phyloP scores from a whole-genome alignment of 208 protist species.

The Leishmania martiniquensis region DNA sequence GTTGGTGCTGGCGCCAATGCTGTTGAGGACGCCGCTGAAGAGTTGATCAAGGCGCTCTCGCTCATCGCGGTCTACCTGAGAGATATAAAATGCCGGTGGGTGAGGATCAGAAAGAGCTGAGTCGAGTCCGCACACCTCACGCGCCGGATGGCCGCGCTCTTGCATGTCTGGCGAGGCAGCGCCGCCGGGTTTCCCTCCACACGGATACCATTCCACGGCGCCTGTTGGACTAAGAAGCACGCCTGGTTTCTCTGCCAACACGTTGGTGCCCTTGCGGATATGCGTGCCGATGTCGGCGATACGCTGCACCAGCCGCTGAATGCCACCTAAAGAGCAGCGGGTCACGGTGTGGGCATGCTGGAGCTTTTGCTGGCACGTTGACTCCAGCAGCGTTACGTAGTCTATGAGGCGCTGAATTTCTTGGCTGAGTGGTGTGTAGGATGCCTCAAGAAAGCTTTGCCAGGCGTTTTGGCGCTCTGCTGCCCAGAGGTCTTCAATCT shows the following conservation, averaged over 20 bases:
- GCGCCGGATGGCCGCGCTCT: slow-evolving; percentile 5
- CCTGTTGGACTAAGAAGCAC: neutral
- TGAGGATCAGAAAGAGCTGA: slow-evolving; percentile 20
- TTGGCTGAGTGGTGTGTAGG: slow-evolving; percentile 42
- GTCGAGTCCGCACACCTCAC: slow-evolving; percentile 28
- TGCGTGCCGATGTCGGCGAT: slow-evolving; percentile 30
- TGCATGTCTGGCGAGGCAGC: neutral
- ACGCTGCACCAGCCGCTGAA: slow-evolving; percentile 32
- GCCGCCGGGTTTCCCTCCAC: neutral
- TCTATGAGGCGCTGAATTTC: slow-evolving; percentile 39
- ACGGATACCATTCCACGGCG: neutral
- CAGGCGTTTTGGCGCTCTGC: slow-evolving; percentile 30
- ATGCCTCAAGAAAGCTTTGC: slow-evolving; percentile 32
- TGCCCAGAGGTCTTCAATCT: slow-evolving; percentile 27
- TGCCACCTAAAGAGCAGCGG: slow-evolving; percentile 30
- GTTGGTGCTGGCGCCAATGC: slow-evolving; percentile 10
- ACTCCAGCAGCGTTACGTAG: slow-evolving; percentile 13
- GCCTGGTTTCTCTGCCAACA: slow-evolving; percentile 30
- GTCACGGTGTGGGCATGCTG: slow-evolving; percentile 30
- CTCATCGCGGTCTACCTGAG: slow-evolving; percentile 11
- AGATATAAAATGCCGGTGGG: slow-evolving; percentile 19
- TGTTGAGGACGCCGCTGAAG: slow-evolving; percentile 25
- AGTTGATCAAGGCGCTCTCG: slow-evolving; percentile 15
- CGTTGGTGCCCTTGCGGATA: slow-evolving; percentile 26
- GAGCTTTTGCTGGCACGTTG: slow-evolving; percentile 33